Percentiles rank a stretch among this genome's conserved stretches.
phyloP scores from a whole-genome alignment of 352 stramenopile species.

The Peronospora destructor region DNA sequence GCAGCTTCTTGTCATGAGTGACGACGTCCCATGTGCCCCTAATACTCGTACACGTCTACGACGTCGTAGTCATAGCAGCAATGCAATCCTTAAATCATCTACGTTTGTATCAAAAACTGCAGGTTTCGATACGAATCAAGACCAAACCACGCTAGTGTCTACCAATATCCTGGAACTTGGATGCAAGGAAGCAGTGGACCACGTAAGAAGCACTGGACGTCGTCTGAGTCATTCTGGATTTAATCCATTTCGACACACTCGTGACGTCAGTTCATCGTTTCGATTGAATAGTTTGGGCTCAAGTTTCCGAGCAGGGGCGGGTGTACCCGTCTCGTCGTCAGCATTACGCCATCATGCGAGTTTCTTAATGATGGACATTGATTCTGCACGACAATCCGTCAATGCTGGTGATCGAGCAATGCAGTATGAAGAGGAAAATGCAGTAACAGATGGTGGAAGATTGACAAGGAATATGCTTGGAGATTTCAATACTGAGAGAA shows the following conservation, averaged over 20 bases:
- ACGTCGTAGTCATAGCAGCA: slow-evolving; percentile 68
- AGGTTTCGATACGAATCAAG: neutral
- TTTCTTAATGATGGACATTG: slow-evolving; percentile 52
- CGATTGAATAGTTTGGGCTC: slow-evolving; percentile 23
- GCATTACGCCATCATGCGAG: slow-evolving; percentile 33
- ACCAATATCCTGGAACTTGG: slow-evolving; percentile 35
- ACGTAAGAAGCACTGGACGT: slow-evolving; percentile 13
- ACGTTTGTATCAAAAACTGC: slow-evolving; percentile 32
- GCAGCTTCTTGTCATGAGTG: slow-evolving; percentile 17
- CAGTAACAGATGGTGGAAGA: slow-evolving; percentile 21
- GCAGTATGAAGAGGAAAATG: slow-evolving; percentile 24
- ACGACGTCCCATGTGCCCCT: slow-evolving; percentile 14
- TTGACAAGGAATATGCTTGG: slow-evolving; percentile 43
- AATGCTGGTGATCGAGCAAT: slow-evolving; percentile 9
- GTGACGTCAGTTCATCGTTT: slow-evolving; percentile 20
- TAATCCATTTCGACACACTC: slow-evolving; percentile 21
- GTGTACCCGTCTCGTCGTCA: slow-evolving; percentile 26
- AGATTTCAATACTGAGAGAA: slow-evolving; percentile 17
- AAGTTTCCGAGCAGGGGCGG: slow-evolving; percentile 21
- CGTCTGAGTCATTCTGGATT: slow-evolving; percentile 31
- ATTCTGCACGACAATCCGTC: slow-evolving; percentile 35
- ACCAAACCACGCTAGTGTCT: slow-evolving; percentile 15
- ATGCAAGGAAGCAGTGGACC: slow-evolving; percentile 34
- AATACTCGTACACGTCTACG: slow-evolving; percentile 18
- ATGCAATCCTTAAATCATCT: slow-evolving; percentile 82